Base-by-base conservation (phyloP, 257 asterid genomes). In the Ballota nigra region DNA sequence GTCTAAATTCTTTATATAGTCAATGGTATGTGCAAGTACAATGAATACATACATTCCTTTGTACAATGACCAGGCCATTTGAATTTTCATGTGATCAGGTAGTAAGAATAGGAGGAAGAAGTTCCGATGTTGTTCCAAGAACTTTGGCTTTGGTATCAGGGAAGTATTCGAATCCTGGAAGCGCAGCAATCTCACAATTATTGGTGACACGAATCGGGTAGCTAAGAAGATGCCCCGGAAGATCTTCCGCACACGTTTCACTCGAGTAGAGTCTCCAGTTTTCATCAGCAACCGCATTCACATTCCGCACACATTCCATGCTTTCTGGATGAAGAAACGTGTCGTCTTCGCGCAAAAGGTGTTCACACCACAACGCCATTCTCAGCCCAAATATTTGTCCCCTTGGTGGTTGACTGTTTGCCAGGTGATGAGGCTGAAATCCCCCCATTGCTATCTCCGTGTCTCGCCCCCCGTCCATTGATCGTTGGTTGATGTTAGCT, bases 401-500 rank as follows among this genome's bases (percentile, higher is more conserved):
- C 75, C 80, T 79, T 5, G 88, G 81, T 4, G 83, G 83, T 31
- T 58, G 31, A n/a, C 0, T 6, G 15, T 26, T 51, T 22, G 83
- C 82, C 43, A 90, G 71, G 52, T 91, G 90, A 68, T 80, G 74
- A 0, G 97, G 97, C 72, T 94, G 98, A 70, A 86, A 94, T 3
- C 85, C 98, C 4, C 97, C 98, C 89, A 94, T 91, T 1, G 96
- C 97, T 2, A 94, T 94, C 86, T 94, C 98, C 0, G 90, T 63
- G 79, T 94, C 98, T 68, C 97, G 83, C 3, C 75, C 91, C 40
- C 98, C 97, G 6, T 94, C 95, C 97, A 94, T 94, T 51, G 98
- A 94, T 67, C 97, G 80, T 45, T 94, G 92, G 78, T 94, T 94
- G 82, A 94, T 91, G 88, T 94, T 94, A 13, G 97, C 97, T 0